These are phyloP conservation scores for Nakaseomyces bracarensis DNA, from an alignment of 1,139 yeast species.

Conservation along the genomic window DNA sequence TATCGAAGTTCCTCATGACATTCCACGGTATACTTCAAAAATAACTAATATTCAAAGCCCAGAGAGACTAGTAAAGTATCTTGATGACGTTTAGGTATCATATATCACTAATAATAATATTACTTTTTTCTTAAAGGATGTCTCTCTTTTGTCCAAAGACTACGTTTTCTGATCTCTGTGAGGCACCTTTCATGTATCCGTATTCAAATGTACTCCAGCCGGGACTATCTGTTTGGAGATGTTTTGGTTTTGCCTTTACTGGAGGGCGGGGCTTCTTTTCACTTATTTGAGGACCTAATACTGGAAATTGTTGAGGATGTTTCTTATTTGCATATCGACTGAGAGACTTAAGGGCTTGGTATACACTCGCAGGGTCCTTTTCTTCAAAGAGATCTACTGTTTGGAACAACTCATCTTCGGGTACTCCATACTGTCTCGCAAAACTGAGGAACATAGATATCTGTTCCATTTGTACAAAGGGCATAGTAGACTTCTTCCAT, in stretches of 20 bases:
- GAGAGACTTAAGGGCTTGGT: slow-evolving; percentile 63
- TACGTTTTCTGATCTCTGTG: slow-evolving; percentile 43
- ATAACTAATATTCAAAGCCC: slow-evolving; percentile 16
- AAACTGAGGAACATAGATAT: slow-evolving; percentile 62
- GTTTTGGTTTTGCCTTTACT: slow-evolving; percentile 28
- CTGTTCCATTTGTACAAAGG: slow-evolving; percentile 85
- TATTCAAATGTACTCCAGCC: slow-evolving; percentile 53
- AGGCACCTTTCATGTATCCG: slow-evolving; percentile 50
- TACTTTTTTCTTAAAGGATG: slow-evolving; percentile 29
- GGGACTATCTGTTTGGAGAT: slow-evolving; percentile 30
- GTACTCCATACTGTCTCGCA: slow-evolving; percentile 57
- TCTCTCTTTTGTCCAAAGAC: slow-evolving; percentile 44
- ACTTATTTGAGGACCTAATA: slow-evolving; percentile 43
- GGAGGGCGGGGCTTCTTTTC: slow-evolving; percentile 35
- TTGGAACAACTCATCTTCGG: slow-evolving; percentile 77
- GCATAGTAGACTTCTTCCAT: slow-evolving; percentile 62
- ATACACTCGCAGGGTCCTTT: slow-evolving; percentile 70
- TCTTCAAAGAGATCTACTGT: slow-evolving; percentile 71
- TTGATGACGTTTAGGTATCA: background rate
- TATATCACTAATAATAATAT: background rate
- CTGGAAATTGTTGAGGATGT: slow-evolving; percentile 38
- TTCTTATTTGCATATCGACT: slow-evolving; percentile 52
- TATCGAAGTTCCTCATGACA: slow-evolving; percentile 28
- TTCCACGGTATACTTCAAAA: slow-evolving; percentile 27
- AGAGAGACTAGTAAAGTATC: background rate